Percentiles rank a stretch among this genome's conserved stretches.
Evolutionary conservation across 2,329 filamentous ascomycete species (phyloP).

Genomic region (Pezicula radicicola): DNA sequence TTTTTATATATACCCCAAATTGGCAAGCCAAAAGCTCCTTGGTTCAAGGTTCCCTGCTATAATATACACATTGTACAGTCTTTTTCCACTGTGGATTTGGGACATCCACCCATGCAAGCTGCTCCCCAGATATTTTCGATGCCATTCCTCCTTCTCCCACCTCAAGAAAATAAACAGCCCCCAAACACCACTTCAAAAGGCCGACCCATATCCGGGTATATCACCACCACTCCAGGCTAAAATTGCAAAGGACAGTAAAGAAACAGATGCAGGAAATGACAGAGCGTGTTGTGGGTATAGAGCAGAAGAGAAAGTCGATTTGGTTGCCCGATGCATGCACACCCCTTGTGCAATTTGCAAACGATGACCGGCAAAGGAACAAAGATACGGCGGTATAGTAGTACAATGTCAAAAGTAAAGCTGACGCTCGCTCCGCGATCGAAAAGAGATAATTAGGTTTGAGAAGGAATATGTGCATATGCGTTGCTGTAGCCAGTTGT

Average conservation of each 20-base stretch:
- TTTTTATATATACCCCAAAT: too few species aligned
- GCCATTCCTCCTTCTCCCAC: constrained; percentile 18
- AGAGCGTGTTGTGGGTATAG: neutral
- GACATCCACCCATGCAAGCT: neutral
- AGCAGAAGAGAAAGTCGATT: neutral
- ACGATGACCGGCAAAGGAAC: neutral
- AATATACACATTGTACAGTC: too few species aligned
- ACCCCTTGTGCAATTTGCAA: neutral
- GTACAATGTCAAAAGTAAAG: neutral
- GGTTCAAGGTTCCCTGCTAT: too few species aligned
- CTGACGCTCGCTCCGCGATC: too few species aligned
- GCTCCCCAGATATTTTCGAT: constrained; percentile 2
- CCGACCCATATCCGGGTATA: neutral
- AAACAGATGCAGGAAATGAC: neutral
- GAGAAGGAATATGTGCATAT: neutral
- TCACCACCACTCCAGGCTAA: neutral
- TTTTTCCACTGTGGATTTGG: too few species aligned
- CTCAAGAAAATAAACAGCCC: constrained; percentile 11
- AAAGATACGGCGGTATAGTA: neutral
- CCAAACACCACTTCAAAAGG: constrained; percentile 6
- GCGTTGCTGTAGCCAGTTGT: neutral
- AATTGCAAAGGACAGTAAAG: neutral
- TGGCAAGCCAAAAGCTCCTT: too few species aligned
- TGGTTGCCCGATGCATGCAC: neutral
- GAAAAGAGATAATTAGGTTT: neutral